A percentile compares a stretch with the other conserved stretches of the same genome.
Evolutionary conservation across 2,329 filamentous ascomycete species (phyloP).

Genomic region (Elsinoe ampelina): DNA sequence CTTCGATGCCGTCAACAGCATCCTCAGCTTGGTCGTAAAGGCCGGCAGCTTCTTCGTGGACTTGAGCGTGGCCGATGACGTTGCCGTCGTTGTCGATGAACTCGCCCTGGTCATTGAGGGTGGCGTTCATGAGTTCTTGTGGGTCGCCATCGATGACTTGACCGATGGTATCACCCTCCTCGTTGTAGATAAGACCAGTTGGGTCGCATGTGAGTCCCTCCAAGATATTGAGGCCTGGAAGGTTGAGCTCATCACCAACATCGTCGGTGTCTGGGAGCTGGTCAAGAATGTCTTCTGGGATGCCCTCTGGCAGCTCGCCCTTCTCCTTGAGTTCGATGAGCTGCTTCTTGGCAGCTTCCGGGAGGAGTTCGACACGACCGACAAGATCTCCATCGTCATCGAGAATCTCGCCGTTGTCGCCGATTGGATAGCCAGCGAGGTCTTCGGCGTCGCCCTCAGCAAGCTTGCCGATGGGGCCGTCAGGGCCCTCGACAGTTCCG

Average conservation of each 20-base stretch:
- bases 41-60: slow-evolving; percentile 37
- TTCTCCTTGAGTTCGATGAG: slow-evolving; percentile 30
- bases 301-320: slow-evolving; percentile 29
- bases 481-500: slow-evolving; percentile 43
- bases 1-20: slow-evolving; percentile 33
- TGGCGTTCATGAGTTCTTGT: slow-evolving; percentile 38
- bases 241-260: slow-evolving; percentile 23
- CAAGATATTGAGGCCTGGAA: slow-evolving; percentile 39
- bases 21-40: slow-evolving; percentile 32
- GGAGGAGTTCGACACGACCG: slow-evolving; percentile 43
- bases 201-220: slow-evolving; percentile 40
- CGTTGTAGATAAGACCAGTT: slow-evolving; percentile 41
- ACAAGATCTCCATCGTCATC: slow-evolving; percentile 47
- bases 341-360: slow-evolving; percentile 36
- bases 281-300: slow-evolving; percentile 26
- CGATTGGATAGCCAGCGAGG: slow-evolving; percentile 43
- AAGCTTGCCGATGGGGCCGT: slow-evolving; percentile 41
- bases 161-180: slow-evolving; percentile 43
- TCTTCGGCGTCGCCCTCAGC: slow-evolving; percentile 46
- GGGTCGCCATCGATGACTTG: slow-evolving; percentile 41
- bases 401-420: slow-evolving; percentile 47
- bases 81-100: slow-evolving; percentile 47
- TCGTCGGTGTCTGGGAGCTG: slow-evolving; percentile 27
- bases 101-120: slow-evolving; percentile 45
- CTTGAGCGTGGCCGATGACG: slow-evolving; percentile 43